These are phyloP conservation scores for Penicillium canariense DNA, from an alignment of 495 filamentous ascomycete species.

Conservation along the genomic window DNA sequence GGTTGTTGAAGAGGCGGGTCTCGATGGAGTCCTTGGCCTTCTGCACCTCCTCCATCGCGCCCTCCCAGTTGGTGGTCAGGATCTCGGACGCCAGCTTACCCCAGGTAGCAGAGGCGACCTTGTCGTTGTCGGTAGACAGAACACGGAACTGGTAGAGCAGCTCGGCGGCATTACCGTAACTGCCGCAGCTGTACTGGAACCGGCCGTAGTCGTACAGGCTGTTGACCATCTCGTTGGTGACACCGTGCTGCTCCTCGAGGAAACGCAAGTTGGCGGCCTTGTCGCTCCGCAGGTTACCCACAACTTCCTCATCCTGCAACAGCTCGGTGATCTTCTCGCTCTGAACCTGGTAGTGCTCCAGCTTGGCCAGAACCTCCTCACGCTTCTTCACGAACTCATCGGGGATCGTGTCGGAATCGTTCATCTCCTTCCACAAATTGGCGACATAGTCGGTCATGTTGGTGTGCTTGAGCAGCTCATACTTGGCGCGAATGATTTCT, in stretches of 20 bases:
- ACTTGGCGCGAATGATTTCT: slow-evolving; percentile 79
- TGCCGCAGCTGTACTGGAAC: slow-evolving; percentile 95
- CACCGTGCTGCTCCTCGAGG: slow-evolving; percentile 89
- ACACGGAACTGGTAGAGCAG: slow-evolving; percentile 94
- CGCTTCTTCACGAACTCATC: slow-evolving; percentile 83
- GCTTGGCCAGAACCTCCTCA: slow-evolving; percentile 78
- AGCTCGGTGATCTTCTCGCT: slow-evolving; percentile 81
- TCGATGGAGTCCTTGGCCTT: slow-evolving; percentile 95
- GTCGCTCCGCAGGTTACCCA: slow-evolving; percentile 84
- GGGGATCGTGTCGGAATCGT: slow-evolving; percentile 73
- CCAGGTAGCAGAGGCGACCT: slow-evolving; percentile 91
- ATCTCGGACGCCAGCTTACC: slow-evolving; percentile 95
- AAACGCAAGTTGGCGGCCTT: slow-evolving; percentile 97
- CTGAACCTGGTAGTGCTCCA: slow-evolving; percentile 79
- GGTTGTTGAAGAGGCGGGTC: slow-evolving; percentile 88
- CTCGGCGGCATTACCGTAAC: slow-evolving; percentile 83
- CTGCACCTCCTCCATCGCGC: slow-evolving; percentile 90
- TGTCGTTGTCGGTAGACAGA: slow-evolving; percentile 95
- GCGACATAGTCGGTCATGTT: slow-evolving; percentile 99
- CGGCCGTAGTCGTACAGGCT: slow-evolving; percentile 90
- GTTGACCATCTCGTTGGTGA: slow-evolving; percentile 92
- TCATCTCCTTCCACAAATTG: slow-evolving; percentile 79
- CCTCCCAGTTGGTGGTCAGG: slow-evolving; percentile 88
- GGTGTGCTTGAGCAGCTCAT: slow-evolving; percentile 86
- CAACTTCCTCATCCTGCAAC: slow-evolving; percentile 80